Evolutionary conservation across 441 rosid species (phyloP).

Genomic region (Breynia disticha): DNA sequence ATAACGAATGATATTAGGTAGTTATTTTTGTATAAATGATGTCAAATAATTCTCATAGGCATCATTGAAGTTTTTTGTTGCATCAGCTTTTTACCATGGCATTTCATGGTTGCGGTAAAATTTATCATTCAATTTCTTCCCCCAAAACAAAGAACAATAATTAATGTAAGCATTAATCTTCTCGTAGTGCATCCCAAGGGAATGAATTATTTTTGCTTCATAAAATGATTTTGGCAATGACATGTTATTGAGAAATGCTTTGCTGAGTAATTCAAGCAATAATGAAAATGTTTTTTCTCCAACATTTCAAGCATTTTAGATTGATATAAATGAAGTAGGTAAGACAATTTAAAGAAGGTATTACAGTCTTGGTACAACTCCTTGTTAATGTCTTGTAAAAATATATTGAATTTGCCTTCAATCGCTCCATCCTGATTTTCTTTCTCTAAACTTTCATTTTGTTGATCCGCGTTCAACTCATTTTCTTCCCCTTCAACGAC

Average conservation of each 20-base stretch:
- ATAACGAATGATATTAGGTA: neutral
- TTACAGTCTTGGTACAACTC: neutral
- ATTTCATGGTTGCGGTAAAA: neutral
- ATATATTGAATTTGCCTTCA: no score
- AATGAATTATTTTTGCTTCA: constrained; percentile 1
- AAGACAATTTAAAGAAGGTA: constrained; percentile 8
- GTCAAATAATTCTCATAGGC: no score
- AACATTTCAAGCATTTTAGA: neutral
- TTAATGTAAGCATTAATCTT: constrained; percentile 10
- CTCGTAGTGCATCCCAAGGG: constrained; percentile 1
- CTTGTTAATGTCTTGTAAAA: neutral
- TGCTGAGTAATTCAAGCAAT: constrained; percentile 6
- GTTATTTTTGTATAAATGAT: neutral
- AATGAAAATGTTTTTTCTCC: constrained; percentile 3
- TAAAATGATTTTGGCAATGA: neutral
- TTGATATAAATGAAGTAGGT: constrained; percentile 2
- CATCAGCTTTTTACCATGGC: neutral
- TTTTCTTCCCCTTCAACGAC: neutral
- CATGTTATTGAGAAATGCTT: neutral
- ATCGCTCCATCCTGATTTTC: neutral
- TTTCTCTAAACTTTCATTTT: no score
- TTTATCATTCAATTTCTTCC: neutral
- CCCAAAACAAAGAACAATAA: constrained; percentile 4
- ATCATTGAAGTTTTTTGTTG: no score
- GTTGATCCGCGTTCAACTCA: neutral